These are phyloP conservation scores for Penicillium decumbens DNA, from an alignment of 2,329 filamentous ascomycete species.

Conservation along the genomic window DNA sequence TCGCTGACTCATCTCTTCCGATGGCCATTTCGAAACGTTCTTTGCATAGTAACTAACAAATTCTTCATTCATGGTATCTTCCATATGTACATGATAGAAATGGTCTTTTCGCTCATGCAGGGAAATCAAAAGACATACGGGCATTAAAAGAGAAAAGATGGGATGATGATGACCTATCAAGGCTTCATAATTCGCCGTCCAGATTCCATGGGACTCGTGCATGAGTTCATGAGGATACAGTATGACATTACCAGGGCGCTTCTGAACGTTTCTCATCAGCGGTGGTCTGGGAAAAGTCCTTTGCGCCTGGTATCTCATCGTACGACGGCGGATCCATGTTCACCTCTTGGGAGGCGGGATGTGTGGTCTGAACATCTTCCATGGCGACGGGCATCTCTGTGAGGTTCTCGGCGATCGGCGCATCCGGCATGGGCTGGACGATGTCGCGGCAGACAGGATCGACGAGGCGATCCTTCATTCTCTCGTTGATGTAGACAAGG, in stretches of 20 bases:
- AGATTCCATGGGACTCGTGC: not conserved
- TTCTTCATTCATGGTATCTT: constrained; percentile 22
- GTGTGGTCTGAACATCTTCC: constrained; percentile 15
- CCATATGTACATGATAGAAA: constrained; percentile 22
- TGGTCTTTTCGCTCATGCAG: constrained; percentile 19
- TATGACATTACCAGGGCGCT: not conserved
- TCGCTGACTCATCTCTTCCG: not conserved
- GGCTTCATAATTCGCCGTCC: not conserved
- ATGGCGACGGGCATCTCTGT: constrained; percentile 8
- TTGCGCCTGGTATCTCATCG: constrained; percentile 14
- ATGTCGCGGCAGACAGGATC: constrained; percentile 54
- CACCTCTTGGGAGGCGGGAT: constrained; percentile 18
- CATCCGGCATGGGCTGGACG: constrained; percentile 14
- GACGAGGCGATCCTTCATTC: constrained; percentile 56
- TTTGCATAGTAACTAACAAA: not conserved
- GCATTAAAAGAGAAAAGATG: not conserved
- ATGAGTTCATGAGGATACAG: not conserved
- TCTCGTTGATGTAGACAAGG: constrained; percentile 73
- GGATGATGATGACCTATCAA: not conserved
- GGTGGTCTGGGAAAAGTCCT: not conserved
- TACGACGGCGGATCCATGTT: constrained; percentile 31
- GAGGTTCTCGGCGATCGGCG: not conserved
- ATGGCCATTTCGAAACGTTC: not conserved
- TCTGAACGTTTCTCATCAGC: not conserved
- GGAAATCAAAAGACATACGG: constrained; percentile 9